These are phyloP conservation scores for Pezicula neosporulosa DNA, from an alignment of 2,329 filamentous ascomycete genomes.

Conservation along the genomic window DNA sequence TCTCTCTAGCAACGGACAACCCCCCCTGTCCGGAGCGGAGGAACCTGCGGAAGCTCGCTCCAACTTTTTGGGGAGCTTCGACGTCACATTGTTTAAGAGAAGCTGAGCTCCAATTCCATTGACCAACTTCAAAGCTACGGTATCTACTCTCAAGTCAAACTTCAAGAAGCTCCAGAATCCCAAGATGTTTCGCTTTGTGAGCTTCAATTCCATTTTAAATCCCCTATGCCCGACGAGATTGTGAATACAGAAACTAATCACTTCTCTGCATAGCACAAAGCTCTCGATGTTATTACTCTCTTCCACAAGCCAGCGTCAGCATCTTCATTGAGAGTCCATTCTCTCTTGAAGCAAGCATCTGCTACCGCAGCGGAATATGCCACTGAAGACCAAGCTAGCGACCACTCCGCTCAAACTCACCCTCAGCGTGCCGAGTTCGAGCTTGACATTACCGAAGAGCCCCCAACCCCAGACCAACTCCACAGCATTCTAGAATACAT, in stretches of 20 bases:
- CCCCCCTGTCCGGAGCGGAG: no score
- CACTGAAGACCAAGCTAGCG: constrained; percentile 71
- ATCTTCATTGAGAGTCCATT: constrained; percentile 69
- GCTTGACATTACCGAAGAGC: constrained; percentile 75
- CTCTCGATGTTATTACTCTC: constrained; percentile 88
- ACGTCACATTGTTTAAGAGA: not conserved
- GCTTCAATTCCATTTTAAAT: not conserved
- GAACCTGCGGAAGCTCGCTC: not conserved
- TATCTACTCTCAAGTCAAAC: not conserved
- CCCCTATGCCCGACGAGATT: not conserved
- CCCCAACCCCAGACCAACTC: constrained; percentile 80
- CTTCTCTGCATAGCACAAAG: constrained; percentile 58
- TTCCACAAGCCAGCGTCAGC: constrained; percentile 82
- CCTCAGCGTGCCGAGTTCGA: constrained; percentile 66
- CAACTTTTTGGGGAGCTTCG: not conserved
- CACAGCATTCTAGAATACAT: constrained; percentile 82
- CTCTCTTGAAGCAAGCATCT: constrained; percentile 76
- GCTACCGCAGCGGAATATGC: constrained; percentile 64
- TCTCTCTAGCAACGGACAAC: not conserved
- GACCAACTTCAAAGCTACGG: no score
- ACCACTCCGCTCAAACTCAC: constrained; percentile 57
- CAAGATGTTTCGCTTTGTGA: constrained; percentile 33
- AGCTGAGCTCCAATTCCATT: no score
- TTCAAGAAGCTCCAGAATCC: not conserved
- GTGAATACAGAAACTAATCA: constrained; percentile 2